These are phyloP conservation scores for Globisporangium carolinianum DNA, from an alignment of 352 stramenopile genomes.

Conservation along the genomic window DNA sequence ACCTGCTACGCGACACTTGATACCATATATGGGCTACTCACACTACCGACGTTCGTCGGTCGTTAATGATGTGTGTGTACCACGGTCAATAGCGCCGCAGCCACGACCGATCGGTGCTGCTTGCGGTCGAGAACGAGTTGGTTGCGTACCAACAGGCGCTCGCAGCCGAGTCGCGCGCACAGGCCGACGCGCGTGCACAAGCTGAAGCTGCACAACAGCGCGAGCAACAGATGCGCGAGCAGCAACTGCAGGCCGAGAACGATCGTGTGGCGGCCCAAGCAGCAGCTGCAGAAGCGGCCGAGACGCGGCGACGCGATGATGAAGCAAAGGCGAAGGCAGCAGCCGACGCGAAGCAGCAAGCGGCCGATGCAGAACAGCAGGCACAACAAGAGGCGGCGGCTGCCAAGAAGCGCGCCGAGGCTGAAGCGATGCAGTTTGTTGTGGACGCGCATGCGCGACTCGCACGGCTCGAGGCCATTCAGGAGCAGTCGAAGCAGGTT, in stretches of 20 bases:
- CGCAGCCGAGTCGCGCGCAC: slow-evolving; percentile 20
- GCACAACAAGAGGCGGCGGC: slow-evolving; percentile 20
- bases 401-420: slow-evolving; percentile 24
- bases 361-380: slow-evolving; percentile 20
- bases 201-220: slow-evolving; percentile 23
- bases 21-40: too few relatives aligned
- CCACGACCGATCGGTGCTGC: slow-evolving; percentile 31
- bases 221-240: slow-evolving; percentile 26
- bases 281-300: slow-evolving; percentile 8
- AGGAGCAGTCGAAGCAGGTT: slow-evolving; percentile 38
- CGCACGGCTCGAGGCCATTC: slow-evolving; percentile 41
- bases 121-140: slow-evolving; percentile 43
- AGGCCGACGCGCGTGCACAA: slow-evolving; percentile 25
- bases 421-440: slow-evolving; percentile 34
- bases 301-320: slow-evolving; percentile 6
- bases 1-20: too few relatives aligned
- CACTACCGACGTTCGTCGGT: too few relatives aligned
- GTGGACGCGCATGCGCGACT: slow-evolving; percentile 37
- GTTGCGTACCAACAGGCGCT: slow-evolving; percentile 31
- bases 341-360: slow-evolving; percentile 20
- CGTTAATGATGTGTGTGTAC: too few relatives aligned
- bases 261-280: slow-evolving; percentile 29
- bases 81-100: slow-evolving; percentile 19
- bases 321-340: slow-evolving; percentile 2
- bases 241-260: slow-evolving; percentile 26